These are phyloP conservation scores for Globisporangium heterothallicum DNA, from an alignment of 352 stramenopile species.

Conservation along the genomic window DNA sequence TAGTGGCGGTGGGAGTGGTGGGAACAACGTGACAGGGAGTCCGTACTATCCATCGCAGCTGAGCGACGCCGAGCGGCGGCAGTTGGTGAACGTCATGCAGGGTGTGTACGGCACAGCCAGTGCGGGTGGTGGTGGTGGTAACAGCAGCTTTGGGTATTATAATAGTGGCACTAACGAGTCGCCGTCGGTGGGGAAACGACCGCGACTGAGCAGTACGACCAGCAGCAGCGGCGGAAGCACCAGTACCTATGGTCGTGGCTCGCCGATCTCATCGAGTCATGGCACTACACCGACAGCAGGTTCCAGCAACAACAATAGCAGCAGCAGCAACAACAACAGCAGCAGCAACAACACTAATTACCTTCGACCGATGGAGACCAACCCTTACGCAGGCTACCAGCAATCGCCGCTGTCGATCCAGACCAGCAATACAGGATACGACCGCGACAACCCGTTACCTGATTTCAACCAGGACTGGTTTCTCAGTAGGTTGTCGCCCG, in stretches of 20 bases:
- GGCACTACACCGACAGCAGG: constrained; percentile 2
- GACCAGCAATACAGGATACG: constrained; percentile 19
- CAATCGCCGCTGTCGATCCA: constrained; percentile 11
- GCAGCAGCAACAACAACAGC: constrained; percentile 8
- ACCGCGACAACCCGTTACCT: constrained; percentile 39
- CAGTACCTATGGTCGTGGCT: constrained; percentile 17
- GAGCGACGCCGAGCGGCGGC: constrained; percentile 8
- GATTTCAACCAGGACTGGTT: constrained; percentile 48
- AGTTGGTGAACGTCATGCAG: constrained; percentile 11
- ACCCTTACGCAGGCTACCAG: constrained; percentile 17
- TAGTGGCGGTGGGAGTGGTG: background rate
- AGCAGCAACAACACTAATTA: constrained; percentile 20
- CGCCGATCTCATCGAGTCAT: constrained; percentile 7
- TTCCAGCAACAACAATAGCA: background rate
- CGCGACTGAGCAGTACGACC: constrained; percentile 18
- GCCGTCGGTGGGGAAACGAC: constrained; percentile 14
- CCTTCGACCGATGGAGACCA: constrained; percentile 7
- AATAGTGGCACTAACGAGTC: constrained; percentile 8
- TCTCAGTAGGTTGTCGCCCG: constrained; percentile 17
- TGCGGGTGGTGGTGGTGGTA: background rate
- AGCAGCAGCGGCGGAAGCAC: constrained; percentile 19
- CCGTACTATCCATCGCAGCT: constrained; percentile 9
- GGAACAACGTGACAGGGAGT: background rate
- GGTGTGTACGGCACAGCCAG: constrained; percentile 1
- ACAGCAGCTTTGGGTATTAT: constrained; percentile 2